Percentiles rank a stretch among this genome's conserved stretches.
Evolutionary conservation across 1,284 basidiomycete species (phyloP).

Genomic region (Gomphus sp.): DNA sequence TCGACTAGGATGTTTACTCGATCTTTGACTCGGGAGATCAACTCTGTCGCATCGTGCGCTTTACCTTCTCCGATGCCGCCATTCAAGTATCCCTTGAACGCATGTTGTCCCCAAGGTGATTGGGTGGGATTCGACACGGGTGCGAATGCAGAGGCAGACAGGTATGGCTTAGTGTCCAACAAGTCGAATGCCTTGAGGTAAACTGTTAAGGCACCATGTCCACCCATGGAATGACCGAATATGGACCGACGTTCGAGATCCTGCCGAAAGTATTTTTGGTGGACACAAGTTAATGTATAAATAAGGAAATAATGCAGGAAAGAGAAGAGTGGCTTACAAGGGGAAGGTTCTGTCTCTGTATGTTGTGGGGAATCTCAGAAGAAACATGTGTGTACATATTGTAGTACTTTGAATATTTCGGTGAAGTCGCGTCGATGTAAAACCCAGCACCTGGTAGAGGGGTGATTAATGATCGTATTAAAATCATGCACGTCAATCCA

Average conservation of each 20-base stretch:
- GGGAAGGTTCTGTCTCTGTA: slow-evolving; percentile 57
- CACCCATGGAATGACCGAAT: slow-evolving; percentile 90
- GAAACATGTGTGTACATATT: slow-evolving; percentile 86
- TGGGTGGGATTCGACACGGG: slow-evolving; percentile 87
- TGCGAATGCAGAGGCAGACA: slow-evolving; percentile 89
- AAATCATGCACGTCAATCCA: too few relatives aligned
- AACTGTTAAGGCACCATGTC: slow-evolving; percentile 88
- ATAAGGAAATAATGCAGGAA: too few relatives aligned
- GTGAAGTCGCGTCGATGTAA: slow-evolving; percentile 82
- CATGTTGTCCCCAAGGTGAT: slow-evolving; percentile 89
- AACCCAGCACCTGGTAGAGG: slow-evolving; percentile 73
- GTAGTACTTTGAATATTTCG: slow-evolving; percentile 77
- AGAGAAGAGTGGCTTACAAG: slow-evolving; percentile 36
- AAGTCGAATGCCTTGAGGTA: slow-evolving; percentile 63
- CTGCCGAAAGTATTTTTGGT: slow-evolving; percentile 24
- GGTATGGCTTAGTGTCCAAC: slow-evolving; percentile 51
- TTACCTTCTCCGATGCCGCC: slow-evolving; percentile 74
- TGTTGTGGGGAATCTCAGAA: slow-evolving; percentile 71
- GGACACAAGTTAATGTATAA: background rate
- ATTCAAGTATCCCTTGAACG: slow-evolving; percentile 83
- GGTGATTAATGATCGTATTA: background rate
- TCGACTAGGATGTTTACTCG: slow-evolving; percentile 77
- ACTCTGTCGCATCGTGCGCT: slow-evolving; percentile 79
- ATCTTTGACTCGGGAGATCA: slow-evolving; percentile 61
- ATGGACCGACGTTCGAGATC: slow-evolving; percentile 69